These are phyloP conservation scores for Ogataea degrootiae DNA, from an alignment of 805 yeast species.

Conservation along the genomic window DNA sequence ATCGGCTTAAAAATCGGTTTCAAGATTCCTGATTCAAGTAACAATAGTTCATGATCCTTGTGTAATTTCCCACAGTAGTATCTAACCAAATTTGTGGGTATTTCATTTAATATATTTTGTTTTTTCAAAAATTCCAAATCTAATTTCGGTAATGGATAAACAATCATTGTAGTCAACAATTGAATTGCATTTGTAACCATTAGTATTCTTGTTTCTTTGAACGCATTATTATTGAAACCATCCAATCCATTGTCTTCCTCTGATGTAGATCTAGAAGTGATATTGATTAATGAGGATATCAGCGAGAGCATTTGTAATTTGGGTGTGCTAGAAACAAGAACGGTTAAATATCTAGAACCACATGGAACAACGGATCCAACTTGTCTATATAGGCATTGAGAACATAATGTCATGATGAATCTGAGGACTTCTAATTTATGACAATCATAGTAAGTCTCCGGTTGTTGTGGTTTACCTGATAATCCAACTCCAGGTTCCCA, in stretches of 20 bases:
- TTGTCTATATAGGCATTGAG: conserved; percentile 53
- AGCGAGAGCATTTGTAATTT: conserved; percentile 44
- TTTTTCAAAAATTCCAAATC: conserved; percentile 33
- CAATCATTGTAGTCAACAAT: conserved; percentile 53
- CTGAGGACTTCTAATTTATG: conserved; percentile 66
- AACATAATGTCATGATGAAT: conserved; percentile 54
- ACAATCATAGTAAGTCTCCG: conserved; percentile 44
- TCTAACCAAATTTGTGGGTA: conserved; percentile 45
- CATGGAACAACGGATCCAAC: conserved; percentile 36
- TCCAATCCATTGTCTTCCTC: conserved; percentile 41
- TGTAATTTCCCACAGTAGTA: conserved; percentile 47
- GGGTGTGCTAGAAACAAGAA: conserved; percentile 46
- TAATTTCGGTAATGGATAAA: conserved; percentile 58
- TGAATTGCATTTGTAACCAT: conserved; percentile 57
- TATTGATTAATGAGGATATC: conserved; percentile 68
- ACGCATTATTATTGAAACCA: conserved; percentile 19
- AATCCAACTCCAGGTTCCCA: conserved; percentile 85
- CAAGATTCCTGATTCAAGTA: conserved; percentile 44
- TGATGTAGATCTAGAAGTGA: conserved; percentile 47
- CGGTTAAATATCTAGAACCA: conserved; percentile 62
- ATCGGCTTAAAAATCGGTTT: conserved; percentile 45
- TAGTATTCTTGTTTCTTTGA: conserved; percentile 39
- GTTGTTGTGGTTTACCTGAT: conserved; percentile 23
- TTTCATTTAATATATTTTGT: conserved; percentile 26
- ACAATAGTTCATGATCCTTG: conserved; percentile 49